Conservation (phyloP, 495 filamentous ascomycete species). For the Cercophora scortea region DNA sequence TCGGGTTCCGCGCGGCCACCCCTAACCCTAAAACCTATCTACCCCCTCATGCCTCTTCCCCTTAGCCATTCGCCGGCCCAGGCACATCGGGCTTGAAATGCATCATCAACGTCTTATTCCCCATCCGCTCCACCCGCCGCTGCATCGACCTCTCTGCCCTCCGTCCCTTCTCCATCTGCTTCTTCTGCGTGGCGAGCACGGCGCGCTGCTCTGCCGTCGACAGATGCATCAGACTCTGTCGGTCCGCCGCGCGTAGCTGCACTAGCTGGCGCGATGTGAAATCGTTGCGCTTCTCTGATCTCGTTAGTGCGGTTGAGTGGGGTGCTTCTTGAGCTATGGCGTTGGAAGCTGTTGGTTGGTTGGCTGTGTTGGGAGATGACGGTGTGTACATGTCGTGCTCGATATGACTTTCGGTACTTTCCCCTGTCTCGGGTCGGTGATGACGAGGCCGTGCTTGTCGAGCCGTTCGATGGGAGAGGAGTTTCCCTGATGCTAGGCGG, state of each 20-base stretch:
- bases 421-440: too few relatives aligned
- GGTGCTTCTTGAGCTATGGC: too few relatives aligned
- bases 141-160: constrained; percentile 8
- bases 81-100: neutral
- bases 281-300: constrained; percentile 3
- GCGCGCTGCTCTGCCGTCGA: constrained; percentile 19
- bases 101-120: constrained; percentile 3
- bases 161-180: constrained; percentile 18
- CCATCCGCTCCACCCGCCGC: constrained; percentile 2
- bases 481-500: too few relatives aligned
- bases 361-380: too few relatives aligned
- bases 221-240: constrained; percentile 21
- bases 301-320: constrained; percentile 11
- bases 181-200: constrained; percentile 21
- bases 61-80: neutral
- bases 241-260: constrained; percentile 20
- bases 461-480: too few relatives aligned
- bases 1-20: too few relatives aligned
- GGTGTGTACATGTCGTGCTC: too few relatives aligned
- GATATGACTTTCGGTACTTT: too few relatives aligned
- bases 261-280: constrained; percentile 6
- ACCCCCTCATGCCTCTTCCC: too few relatives aligned
- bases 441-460: too few relatives aligned
- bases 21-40: too few relatives aligned
- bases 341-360: too few relatives aligned